These are phyloP conservation scores for Aspergillus fructus DNA, from an alignment of 2,329 filamentous ascomycete genomes.

Conservation along the genomic window DNA sequence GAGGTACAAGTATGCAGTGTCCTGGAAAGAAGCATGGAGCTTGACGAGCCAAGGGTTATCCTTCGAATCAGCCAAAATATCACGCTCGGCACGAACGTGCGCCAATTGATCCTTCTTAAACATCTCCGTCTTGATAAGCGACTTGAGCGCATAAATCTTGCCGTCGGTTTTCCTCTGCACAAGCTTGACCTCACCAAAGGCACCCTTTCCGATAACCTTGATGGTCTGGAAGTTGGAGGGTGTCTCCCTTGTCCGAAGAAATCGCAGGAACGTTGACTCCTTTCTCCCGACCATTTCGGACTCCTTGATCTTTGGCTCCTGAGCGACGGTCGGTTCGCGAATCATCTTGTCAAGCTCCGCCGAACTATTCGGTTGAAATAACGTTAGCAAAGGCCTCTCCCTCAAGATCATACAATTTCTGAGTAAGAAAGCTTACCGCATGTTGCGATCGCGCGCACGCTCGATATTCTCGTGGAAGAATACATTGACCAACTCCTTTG, in stretches of 20 bases:
- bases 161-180: constrained; percentile 95
- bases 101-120: constrained; percentile 98
- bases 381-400: background rate
- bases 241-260: constrained; percentile 88
- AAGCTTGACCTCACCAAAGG: constrained; percentile 96
- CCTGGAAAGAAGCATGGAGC: constrained; percentile 97
- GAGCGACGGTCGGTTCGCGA: constrained; percentile 70
- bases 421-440: constrained; percentile 64
- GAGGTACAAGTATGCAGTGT: constrained; percentile 95
- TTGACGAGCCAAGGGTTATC: constrained; percentile 99
- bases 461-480: constrained; percentile 99
- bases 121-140: constrained; percentile 98
- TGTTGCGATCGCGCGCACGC: constrained; percentile 89
- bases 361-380: constrained; percentile 58
- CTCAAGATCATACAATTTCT: no score
- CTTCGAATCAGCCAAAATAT: constrained; percentile 91
- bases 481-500: constrained; percentile 64
- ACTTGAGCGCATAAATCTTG: constrained; percentile 98
- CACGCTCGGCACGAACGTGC: constrained; percentile 94
- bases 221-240: constrained; percentile 93
- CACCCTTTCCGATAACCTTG: constrained; percentile 98
- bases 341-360: constrained; percentile 88
- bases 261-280: constrained; percentile 89
- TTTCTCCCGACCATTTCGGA: constrained; percentile 81
- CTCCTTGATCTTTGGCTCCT: constrained; percentile 77